phyloP scores from a whole-genome alignment of 768 basidiomycete species.

The Roridomyces roridus region DNA sequence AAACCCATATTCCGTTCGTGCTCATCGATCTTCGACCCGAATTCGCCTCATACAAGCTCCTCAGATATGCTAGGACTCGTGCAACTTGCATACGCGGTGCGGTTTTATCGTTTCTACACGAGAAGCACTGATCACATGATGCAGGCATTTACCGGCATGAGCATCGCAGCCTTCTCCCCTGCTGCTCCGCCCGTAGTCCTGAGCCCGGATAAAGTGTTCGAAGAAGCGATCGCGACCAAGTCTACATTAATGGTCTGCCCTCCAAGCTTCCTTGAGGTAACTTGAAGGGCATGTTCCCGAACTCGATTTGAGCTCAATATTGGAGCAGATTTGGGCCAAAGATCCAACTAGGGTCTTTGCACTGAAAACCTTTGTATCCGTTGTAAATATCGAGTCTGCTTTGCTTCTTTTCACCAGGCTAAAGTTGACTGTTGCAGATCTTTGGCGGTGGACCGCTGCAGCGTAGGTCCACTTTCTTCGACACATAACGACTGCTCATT shows the following conservation, averaged over 20 bases:
- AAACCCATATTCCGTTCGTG: conserved; percentile 20
- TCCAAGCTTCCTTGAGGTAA: conserved; percentile 35
- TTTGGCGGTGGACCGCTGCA: conserved; percentile 3
- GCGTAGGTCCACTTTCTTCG: background rate
- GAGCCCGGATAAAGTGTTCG: conserved; percentile 7
- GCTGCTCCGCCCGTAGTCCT: background rate
- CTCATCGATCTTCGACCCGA: background rate
- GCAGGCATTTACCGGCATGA: conserved; percentile 8
- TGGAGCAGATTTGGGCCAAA: background rate
- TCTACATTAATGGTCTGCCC: conserved; percentile 27
- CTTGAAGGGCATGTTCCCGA: too few relatives aligned
- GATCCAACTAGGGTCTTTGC: background rate
- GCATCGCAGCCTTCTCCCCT: background rate
- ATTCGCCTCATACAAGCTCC: too few relatives aligned
- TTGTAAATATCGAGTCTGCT: too few relatives aligned
- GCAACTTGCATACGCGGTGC: conserved; percentile 15
- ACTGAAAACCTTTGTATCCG: background rate
- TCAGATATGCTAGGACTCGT: conserved; percentile 23
- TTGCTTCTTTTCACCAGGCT: too few relatives aligned
- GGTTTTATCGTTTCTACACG: background rate
- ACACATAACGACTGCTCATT: conserved; percentile 10
- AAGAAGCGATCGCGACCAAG: conserved; percentile 15
- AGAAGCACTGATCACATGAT: background rate
- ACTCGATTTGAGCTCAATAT: background rate
- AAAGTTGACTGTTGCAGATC: background rate